These are phyloP conservation scores for Poa pratensis DNA, from an alignment of 176 grass and related monocot genomes.

Conservation along the genomic window DNA sequence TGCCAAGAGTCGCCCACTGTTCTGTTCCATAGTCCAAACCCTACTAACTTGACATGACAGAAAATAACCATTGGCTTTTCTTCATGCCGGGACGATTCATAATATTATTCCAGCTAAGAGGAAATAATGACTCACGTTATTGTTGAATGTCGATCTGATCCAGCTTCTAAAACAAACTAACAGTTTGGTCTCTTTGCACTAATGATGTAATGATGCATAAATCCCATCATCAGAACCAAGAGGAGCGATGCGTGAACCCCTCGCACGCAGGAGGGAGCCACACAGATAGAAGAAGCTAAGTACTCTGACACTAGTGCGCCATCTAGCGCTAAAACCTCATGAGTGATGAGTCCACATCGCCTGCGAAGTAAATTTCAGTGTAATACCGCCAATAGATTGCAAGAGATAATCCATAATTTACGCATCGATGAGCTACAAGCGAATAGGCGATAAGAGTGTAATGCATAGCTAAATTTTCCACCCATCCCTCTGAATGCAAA, in stretches of 20 bases:
- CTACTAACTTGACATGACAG: not conserved
- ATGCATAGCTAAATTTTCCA: not conserved
- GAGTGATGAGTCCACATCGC: not conserved
- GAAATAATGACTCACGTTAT: not conserved
- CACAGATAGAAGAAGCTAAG: not conserved
- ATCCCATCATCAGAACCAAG: conserved; percentile 25
- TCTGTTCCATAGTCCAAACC: not conserved
- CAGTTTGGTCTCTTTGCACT: not conserved
- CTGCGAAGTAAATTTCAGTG: not conserved
- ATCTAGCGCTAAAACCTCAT: not conserved
- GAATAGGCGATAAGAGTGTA: not conserved
- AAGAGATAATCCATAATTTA: not conserved
- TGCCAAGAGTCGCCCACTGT: not conserved
- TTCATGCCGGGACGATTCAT: not conserved
- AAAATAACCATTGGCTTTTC: not conserved
- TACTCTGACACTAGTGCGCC: not conserved
- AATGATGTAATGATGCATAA: not conserved
- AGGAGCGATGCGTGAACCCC: not conserved
- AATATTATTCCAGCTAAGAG: not conserved
- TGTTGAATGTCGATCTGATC: not conserved
- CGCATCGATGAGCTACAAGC: not conserved
- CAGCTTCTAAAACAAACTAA: not conserved
- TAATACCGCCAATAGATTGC: not conserved
- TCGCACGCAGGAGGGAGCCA: not conserved
- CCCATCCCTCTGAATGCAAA: not conserved